A percentile compares a stretch with the other conserved stretches of the same genome.
phyloP scores from a whole-genome alignment of 116 monocot species.

The Papilionanthe hybrid region DNA sequence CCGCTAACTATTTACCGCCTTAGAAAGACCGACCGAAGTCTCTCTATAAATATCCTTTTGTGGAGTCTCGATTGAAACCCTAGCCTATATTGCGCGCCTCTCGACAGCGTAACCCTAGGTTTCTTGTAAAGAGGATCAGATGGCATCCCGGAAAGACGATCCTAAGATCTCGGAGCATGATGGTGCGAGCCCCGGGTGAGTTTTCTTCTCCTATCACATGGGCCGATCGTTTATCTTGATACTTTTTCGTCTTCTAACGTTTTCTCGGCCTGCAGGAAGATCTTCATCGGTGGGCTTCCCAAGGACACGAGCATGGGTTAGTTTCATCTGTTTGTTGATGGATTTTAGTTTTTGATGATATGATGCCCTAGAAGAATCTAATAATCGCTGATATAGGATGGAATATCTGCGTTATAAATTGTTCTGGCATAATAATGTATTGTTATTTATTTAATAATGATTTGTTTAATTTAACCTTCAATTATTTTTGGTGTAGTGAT shows the following conservation, averaged over 20 bases:
- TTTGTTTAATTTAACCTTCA: background rate
- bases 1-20: background rate
- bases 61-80: background rate
- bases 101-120: background rate
- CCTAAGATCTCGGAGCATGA: constrained; percentile 38
- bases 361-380: background rate
- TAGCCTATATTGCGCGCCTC: background rate
- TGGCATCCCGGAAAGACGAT: constrained; percentile 24
- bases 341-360: constrained; percentile 3
- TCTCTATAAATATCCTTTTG: background rate
- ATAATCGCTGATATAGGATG: background rate
- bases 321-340: constrained; percentile 6
- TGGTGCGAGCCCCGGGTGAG: constrained; percentile 58
- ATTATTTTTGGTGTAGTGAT: too few relatives aligned
- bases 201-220: background rate
- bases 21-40: background rate
- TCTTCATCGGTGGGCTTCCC: constrained; percentile 76
- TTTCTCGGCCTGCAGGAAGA: constrained; percentile 47
- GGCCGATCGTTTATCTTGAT: background rate
- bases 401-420: background rate
- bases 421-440: background rate
- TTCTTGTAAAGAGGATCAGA: background rate
- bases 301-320: constrained; percentile 53
- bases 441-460: background rate
- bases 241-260: background rate